Evolutionary conservation across 768 basidiomycete species (phyloP).

Genomic region (Naganishia vishniacii): DNA sequence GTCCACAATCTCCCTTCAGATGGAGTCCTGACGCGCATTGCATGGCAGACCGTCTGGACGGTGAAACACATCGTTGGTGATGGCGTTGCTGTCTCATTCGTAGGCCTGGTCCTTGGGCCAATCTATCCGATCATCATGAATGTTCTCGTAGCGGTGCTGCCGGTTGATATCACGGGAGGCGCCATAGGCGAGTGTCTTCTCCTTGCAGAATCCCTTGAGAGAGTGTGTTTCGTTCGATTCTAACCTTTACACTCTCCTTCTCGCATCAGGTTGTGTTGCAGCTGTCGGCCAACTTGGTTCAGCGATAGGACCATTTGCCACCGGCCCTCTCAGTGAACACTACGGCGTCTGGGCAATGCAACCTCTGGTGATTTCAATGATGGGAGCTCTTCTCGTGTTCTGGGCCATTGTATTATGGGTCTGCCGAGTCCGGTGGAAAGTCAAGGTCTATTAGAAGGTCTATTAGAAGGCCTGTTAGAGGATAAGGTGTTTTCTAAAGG

Average conservation of each 20-base stretch:
- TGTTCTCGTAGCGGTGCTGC: conserved; percentile 63
- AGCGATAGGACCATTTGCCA: conserved; percentile 48
- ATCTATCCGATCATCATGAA: conserved; percentile 66
- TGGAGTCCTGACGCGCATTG: background rate
- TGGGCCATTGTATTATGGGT: conserved; percentile 23
- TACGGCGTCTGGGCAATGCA: conserved; percentile 24
- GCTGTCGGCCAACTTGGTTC: conserved; percentile 48
- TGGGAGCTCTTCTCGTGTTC: background rate
- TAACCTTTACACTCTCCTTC: background rate
- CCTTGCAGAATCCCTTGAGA: too few species aligned
- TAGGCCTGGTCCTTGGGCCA: conserved; percentile 68
- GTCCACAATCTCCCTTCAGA: background rate
- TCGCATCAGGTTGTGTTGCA: background rate
- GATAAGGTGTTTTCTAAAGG: too few species aligned
- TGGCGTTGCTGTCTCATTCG: conserved; percentile 60
- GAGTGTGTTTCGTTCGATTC: background rate
- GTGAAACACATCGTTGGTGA: conserved; percentile 61
- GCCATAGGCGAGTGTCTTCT: conserved; percentile 50
- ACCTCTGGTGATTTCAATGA: conserved; percentile 23
- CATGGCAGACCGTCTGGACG: conserved; percentile 57
- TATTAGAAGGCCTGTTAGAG: too few species aligned
- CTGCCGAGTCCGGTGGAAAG: conserved; percentile 21
- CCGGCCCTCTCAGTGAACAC: conserved; percentile 20
- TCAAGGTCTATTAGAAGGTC: background rate
- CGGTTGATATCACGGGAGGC: conserved; percentile 62